These are phyloP conservation scores for Lipomyces yarrowii DNA, from an alignment of 1,139 yeast genomes.

Conservation along the genomic window DNA sequence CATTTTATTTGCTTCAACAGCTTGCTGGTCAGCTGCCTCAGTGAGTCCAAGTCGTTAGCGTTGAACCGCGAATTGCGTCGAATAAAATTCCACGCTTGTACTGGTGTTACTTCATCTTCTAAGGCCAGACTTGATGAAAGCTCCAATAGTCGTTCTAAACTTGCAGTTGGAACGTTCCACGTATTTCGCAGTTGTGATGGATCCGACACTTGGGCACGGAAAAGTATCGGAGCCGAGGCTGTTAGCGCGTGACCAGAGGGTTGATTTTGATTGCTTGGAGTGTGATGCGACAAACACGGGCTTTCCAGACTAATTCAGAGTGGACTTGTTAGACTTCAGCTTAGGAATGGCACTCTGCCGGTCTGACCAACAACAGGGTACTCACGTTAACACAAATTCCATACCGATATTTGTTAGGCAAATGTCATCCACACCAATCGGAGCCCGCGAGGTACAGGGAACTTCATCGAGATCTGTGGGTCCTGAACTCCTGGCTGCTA, in stretches of 20 bases:
- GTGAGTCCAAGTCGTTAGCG: not conserved
- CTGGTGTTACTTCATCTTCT: not conserved
- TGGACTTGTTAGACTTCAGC: not conserved
- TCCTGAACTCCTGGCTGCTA: not conserved
- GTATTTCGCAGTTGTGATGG: not conserved
- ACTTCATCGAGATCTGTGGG: not conserved
- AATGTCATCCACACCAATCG: not conserved
- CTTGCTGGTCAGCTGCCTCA: not conserved
- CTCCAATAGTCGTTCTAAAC: not conserved
- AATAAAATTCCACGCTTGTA: constrained; percentile 3
- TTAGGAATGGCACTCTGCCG: not conserved
- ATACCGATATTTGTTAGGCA: not conserved
- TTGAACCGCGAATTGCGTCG: not conserved
- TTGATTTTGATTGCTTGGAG: not conserved
- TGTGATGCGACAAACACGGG: not conserved
- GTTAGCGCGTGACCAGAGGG: constrained; percentile 1
- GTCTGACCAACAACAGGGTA: not conserved
- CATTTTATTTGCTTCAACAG: not conserved
- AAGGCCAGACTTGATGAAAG: constrained; percentile 3
- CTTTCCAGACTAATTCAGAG: constrained; percentile 1
- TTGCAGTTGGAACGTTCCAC: not conserved
- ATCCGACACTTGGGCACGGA: not conserved
- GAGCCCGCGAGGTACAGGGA: not conserved
- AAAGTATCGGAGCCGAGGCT: not conserved
- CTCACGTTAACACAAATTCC: constrained; percentile 3